Base-by-base conservation (phyloP, 106 monocot species). In the Acorus gramineus region DNA sequence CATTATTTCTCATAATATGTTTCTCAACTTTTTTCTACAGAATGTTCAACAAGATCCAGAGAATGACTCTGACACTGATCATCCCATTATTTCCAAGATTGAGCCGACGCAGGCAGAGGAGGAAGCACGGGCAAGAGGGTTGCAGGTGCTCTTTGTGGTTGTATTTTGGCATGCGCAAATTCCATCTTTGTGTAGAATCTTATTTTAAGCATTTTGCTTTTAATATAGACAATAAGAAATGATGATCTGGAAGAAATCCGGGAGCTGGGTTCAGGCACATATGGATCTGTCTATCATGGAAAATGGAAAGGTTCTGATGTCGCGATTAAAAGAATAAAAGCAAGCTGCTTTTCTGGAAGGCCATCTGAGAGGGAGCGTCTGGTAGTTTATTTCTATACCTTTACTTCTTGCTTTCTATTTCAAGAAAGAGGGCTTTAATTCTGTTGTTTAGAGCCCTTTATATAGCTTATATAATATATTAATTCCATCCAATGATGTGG, bases 291-390 rank as follows among this genome's bases (percentile, higher is more conserved):
- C 10, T 94, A 62, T 53, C 77, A 94, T 82, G 86, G 94, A 3
- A 94, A 94, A 71, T 94, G 94, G 94, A 90, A 74, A 62, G 94
- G 94, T 53, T 84, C 79, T 55, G 94, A 94, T 76, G 90, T 94
- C 65, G 94, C 89, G 10, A 86, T 94, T 65, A 94, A 94, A 78
- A 81, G 86, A 78, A 90, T 94, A 68, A 94, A 86, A 77, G 81
- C 90, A 49, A 94, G 94, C 62, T 94, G 90, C 68, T 94, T 94
- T 76, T 50, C 74, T 65, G 94, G 89, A 55, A 86, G 68, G 74
- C 90, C 89, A 69, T 94, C 89, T 59, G 94, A 90, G 74, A 86
- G 86, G 76, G 84, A 80, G 66, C 89, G 89, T 42, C 57, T 94
- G 89, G 94, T 94, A 74, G 14, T 47, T 79, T 67, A 11, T 6